phyloP scores from a whole-genome alignment of 164 flowering plant species.

The Vitis riparia region DNA sequence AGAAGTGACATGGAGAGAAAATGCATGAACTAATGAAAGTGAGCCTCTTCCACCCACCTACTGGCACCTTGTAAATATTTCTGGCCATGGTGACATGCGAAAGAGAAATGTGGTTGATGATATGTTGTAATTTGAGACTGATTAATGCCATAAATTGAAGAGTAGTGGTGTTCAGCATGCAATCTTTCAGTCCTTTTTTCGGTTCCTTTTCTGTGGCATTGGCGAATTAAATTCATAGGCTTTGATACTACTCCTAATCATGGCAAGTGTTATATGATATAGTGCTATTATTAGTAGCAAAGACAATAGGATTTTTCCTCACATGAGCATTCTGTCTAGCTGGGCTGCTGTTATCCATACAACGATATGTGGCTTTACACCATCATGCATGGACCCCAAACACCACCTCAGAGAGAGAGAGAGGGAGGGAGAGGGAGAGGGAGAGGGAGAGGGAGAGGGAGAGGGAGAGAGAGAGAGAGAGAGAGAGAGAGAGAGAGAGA shows the following conservation, averaged over 20 bases:
- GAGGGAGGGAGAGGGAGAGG: not conserved
- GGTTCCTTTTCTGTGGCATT: constrained; percentile 11
- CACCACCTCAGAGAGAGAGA: constrained; percentile 2
- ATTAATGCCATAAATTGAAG: too few species aligned
- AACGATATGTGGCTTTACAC: constrained; percentile 20
- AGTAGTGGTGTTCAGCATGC: not conserved
- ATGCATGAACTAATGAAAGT: too few species aligned
- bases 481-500: constrained; percentile 19
- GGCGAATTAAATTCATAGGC: constrained; percentile 17
- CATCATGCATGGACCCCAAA: constrained; percentile 22
- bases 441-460: too few species aligned
- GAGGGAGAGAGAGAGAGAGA: too few species aligned
- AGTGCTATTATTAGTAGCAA: constrained; percentile 19
- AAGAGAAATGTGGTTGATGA: too few species aligned
- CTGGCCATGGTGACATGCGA: too few species aligned
- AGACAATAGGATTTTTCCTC: constrained; percentile 12
- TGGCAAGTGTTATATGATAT: constrained; percentile 14
- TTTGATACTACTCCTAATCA: constrained; percentile 30
- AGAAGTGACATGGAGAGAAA: too few species aligned
- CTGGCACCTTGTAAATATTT: too few species aligned
- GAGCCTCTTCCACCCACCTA: too few species aligned
- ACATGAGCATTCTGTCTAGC: constrained; percentile 20
- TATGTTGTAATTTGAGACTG: too few species aligned
- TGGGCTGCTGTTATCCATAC: constrained; percentile 1
- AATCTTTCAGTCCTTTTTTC: not conserved